A percentile compares a stretch with the other conserved stretches of the same genome.
Evolutionary conservation across 805 yeast species (phyloP).

Genomic region (Spathaspora girioi): DNA sequence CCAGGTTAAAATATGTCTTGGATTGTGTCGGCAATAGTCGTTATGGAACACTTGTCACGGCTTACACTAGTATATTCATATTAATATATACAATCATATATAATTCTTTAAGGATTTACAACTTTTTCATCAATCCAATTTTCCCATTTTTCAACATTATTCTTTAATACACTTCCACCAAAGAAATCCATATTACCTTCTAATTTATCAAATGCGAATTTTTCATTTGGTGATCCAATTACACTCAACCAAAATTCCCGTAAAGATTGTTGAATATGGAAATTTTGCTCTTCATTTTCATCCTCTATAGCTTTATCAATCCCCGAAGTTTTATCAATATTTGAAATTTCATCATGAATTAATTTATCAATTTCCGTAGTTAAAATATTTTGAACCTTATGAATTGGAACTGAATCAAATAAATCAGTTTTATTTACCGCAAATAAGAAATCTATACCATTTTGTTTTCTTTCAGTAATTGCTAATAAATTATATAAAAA

Average conservation of each 20-base stretch:
- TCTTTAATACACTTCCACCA: constrained; percentile 68
- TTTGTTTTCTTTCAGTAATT: constrained; percentile 58
- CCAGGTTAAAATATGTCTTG: too few species aligned
- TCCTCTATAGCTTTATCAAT: constrained; percentile 41
- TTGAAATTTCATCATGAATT: constrained; percentile 41
- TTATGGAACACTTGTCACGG: too few species aligned
- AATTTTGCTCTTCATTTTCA: constrained; percentile 24
- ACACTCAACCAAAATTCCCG: constrained; percentile 44
- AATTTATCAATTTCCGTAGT: constrained; percentile 62
- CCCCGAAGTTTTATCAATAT: constrained; percentile 32
- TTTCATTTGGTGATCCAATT: constrained; percentile 29
- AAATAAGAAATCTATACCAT: constrained; percentile 70
- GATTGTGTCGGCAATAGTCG: too few species aligned
- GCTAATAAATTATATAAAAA: constrained; percentile 57
- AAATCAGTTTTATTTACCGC: constrained; percentile 85
- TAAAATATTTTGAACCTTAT: constrained; percentile 54
- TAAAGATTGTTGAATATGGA: constrained; percentile 33
- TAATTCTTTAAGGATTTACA: constrained; percentile 40
- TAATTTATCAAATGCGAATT: constrained; percentile 61
- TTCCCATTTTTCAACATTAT: constrained; percentile 57
- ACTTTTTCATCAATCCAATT: constrained; percentile 78
- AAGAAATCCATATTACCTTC: constrained; percentile 71
- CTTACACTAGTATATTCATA: not conserved
- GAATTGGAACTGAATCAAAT: constrained; percentile 74
- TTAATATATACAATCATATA: not conserved